Evolutionary conservation across 164 flowering plant species (phyloP), one percentile per base, ranked within the genome.

Genomic region (Malania oleifera): DNA sequence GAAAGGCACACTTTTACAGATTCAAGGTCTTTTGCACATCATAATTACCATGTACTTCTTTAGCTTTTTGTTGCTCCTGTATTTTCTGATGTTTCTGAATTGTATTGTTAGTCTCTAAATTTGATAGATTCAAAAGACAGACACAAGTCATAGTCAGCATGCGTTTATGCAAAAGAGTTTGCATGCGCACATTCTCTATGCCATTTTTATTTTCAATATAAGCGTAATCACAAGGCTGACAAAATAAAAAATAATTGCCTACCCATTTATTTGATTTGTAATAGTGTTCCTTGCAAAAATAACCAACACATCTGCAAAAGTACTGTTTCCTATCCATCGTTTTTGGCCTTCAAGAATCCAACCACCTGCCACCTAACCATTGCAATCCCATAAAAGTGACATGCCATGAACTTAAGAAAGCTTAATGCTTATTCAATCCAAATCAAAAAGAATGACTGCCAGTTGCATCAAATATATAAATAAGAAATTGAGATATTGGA

Each of bases 261-360:
- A 89, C 99, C 95, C 97, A 74, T 90, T 93, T 71, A 93, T 88
- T 70, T 88, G 95, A 66, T 83, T 85, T 22, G 91, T 83, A 14
- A 73, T 40, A 44, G 85, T 79, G 77, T 93, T 90, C 71, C 95
- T 75, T 2, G 97, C 96, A 75, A 87, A 88, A 56, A 93, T 71
- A 63, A 93, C 77, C 71, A 93, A 60, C 35, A 93, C 41, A 73
- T 93, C 99, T 11, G 97, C 96, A 79, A 93, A 93, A n/a, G 97
- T 90, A 67, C 95, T 83, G 60, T 93, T 93, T 52, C 97, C 97
- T 46, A 93, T 93, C 99, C 97, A 93, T 6, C 97, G 92, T 62
- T 93, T 93, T 70, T 90, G 95, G 52, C 99, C 97, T 64, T 88
- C 87, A 63, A 93, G 73, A 50, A 88, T 56, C 97, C 97, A 93